Conservation (phyloP, 768 basidiomycete species). For the Chalciporus piperatus region DNA sequence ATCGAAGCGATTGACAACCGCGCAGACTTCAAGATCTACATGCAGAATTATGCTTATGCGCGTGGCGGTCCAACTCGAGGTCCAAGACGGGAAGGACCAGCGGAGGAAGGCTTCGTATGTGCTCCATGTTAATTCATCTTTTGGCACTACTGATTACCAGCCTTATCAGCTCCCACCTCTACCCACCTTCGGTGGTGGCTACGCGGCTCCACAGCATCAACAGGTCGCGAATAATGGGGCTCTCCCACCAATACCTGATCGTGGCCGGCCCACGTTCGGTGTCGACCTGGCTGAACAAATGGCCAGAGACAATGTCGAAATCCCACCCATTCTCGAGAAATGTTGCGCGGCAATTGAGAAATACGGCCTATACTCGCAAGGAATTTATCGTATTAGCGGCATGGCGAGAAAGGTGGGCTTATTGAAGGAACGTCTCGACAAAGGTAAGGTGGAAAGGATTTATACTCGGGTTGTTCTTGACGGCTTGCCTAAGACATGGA, state of each 20-base stretch:
- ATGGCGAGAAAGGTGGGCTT: conserved; percentile 83
- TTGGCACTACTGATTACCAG: conserved; percentile 1
- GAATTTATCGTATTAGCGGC: conserved; percentile 93
- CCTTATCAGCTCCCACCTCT: conserved; percentile 58
- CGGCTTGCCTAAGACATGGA: conserved; percentile 63
- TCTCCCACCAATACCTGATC: conserved; percentile 44
- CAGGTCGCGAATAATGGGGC: conserved; percentile 25
- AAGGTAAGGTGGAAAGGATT: conserved; percentile 48
- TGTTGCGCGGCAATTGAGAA: conserved; percentile 92
- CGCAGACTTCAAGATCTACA: conserved; percentile 91
- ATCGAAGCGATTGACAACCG: conserved; percentile 93
- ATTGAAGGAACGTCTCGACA: conserved; percentile 81
- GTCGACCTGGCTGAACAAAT: conserved; percentile 92
- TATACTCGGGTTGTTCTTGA: conserved; percentile 20
- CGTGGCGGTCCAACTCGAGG: conserved; percentile 65
- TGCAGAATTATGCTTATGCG: conserved; percentile 96
- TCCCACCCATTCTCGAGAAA: conserved; percentile 83
- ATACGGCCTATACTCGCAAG: conserved; percentile 78
- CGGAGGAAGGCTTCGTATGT: conserved; percentile 92
- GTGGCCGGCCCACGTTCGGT: conserved; percentile 84
- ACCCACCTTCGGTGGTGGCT: conserved; percentile 39
- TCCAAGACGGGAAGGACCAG: conserved; percentile 85
- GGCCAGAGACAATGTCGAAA: conserved; percentile 84
- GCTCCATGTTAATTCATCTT: conserved; percentile 1
- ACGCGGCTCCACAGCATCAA: conserved; percentile 26